Base-by-base conservation (phyloP, 495 filamentous ascomycete genomes). In the Astrothelium macrocarpum region DNA sequence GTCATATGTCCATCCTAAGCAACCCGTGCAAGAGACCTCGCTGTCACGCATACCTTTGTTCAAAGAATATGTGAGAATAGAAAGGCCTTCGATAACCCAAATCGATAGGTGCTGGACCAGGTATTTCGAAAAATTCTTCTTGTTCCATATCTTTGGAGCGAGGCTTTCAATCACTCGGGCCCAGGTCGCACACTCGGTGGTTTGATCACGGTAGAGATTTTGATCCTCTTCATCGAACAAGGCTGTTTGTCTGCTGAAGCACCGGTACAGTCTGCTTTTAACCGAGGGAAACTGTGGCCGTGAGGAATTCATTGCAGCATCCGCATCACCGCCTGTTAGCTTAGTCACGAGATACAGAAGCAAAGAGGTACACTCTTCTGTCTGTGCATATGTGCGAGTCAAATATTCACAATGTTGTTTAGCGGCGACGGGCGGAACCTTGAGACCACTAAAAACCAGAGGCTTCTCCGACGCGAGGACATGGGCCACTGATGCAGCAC, bases 161-260 rank as follows among this genome's bases (percentile, higher is more conserved):
- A 56, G 49, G 7, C 2, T 29, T 11, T 29, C 49, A 20, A 56
- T 26, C 49, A 56, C 29, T 0, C 20, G 10, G 5, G 25, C 49
- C 9, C 5, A 56, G 26, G 56, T 67, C 3, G 29, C 29, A 11
- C 59, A 53, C 20, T 59, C 20, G 34, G 84, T 60, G 2, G 90
- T 82, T 59, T 88, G 83, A 68, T 96, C 92, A 59, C 94, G 78
- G 71, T 87, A 97, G 0, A 96, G 78, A 64, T 98, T 98, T 66
- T 93, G 90, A 68, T 94, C 91, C 75, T 98, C 94, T 67, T 88
- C 80, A 16, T 83, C 85, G 69, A 98, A 98, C 0, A 98, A 77
- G 1, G 87, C 80, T 32, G 82, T 85, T 86, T 84, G 59, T 81
- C 79, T 46, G 81, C 69, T 26, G 82, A 80, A 26, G 79, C 68